phyloP scores from a whole-genome alignment of 345 rosid genomes.

The Citrus unshiu region DNA sequence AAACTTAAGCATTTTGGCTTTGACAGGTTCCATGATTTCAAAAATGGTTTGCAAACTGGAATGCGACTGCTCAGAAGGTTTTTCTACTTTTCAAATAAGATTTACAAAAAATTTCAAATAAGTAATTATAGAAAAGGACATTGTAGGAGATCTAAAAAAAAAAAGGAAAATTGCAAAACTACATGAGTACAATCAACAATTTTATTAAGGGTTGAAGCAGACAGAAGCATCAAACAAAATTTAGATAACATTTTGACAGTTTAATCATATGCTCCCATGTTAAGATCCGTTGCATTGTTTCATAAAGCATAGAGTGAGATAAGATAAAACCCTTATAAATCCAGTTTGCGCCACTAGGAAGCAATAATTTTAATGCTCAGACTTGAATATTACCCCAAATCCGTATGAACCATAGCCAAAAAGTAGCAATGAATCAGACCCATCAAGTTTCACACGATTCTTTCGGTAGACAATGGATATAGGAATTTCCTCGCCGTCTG shows the following conservation, averaged over 20 bases:
- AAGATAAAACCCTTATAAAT: not conserved
- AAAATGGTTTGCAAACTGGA: not conserved
- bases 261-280: not conserved
- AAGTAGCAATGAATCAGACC: conserved; percentile 69
- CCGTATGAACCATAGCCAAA: conserved; percentile 93
- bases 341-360: not conserved
- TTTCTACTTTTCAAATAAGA: not conserved
- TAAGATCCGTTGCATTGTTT: not conserved
- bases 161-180: not conserved
- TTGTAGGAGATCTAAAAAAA: not conserved
- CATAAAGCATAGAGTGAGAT: not conserved
- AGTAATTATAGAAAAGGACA: not conserved
- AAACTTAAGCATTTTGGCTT: not conserved
- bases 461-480: conserved; percentile 70
- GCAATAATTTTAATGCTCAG: not conserved
- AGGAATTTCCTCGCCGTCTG: conserved; percentile 82
- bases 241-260: not conserved
- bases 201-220: not conserved
- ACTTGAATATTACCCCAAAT: conserved; percentile 43
- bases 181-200: not conserved
- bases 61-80: not conserved
- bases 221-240: not conserved
- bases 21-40: not conserved
- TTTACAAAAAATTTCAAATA: not conserved
- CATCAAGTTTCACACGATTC: conserved; percentile 71